Evolutionary conservation across 2,329 filamentous ascomycete genomes (phyloP).

Genomic region (Aspergillus brasiliensis): DNA sequence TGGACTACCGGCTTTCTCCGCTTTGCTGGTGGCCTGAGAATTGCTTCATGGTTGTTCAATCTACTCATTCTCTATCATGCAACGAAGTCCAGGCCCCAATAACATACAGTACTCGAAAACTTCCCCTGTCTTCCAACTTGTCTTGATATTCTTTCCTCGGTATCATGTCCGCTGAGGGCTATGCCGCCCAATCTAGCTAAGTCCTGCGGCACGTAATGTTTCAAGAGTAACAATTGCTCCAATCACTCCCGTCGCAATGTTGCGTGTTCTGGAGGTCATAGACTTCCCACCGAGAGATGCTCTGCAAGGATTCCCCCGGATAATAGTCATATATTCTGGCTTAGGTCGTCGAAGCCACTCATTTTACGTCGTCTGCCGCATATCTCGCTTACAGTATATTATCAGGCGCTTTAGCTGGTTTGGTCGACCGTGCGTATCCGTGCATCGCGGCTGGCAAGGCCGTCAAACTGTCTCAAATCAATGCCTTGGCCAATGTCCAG

Average conservation of each 20-base stretch:
- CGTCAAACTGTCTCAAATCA: conserved; percentile 1
- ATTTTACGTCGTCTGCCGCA: conserved; percentile 1
- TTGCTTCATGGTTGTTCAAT: not conserved
- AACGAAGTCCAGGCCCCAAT: not conserved
- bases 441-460: conserved; percentile 6
- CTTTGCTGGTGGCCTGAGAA: not conserved
- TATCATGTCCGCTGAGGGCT: not conserved
- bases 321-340: not conserved
- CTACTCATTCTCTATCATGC: too few relatives aligned
- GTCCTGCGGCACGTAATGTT: not conserved
- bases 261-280: not conserved
- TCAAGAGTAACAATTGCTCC: not conserved
- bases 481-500: not conserved
- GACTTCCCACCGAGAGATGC: not conserved
- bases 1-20: not conserved
- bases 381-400: conserved; percentile 6
- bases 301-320: conserved; percentile 1
- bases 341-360: not conserved
- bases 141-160: not conserved
- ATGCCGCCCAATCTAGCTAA: too few relatives aligned
- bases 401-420: not conserved
- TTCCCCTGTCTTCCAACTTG: not conserved
- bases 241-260: not conserved
- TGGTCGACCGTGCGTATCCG: not conserved
- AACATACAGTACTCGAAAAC: too few relatives aligned